These are phyloP conservation scores for Aspergillus ruber DNA, from an alignment of 2,329 filamentous ascomycete species.

Conservation along the genomic window DNA sequence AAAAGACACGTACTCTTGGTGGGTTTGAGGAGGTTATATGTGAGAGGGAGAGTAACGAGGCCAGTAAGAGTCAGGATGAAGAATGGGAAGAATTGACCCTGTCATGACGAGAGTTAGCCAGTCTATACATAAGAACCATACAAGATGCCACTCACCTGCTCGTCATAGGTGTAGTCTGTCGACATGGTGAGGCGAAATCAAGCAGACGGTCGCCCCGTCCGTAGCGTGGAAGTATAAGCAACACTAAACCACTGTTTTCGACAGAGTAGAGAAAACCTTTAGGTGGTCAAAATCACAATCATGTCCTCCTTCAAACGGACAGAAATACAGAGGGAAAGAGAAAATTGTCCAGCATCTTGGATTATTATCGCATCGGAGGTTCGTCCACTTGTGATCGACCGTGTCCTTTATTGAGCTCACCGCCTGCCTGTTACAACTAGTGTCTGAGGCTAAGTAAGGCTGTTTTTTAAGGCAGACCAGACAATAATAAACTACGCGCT, in stretches of 20 bases:
- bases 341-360: constrained; percentile 10
- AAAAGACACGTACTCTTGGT: constrained; percentile 52
- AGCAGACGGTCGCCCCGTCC: constrained; percentile 26
- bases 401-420: constrained; percentile 31
- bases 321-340: constrained; percentile 4
- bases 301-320: constrained; percentile 6
- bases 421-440: constrained; percentile 18
- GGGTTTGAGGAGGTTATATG: constrained; percentile 77
- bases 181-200: constrained; percentile 49
- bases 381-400: constrained; percentile 27
- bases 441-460: neutral
- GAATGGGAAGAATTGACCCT: constrained; percentile 98
- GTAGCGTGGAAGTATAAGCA: constrained; percentile 17
- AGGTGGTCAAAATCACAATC: constrained; percentile 3
- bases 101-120: constrained; percentile 1
- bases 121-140: neutral
- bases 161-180: constrained; percentile 98
- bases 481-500: too few species aligned
- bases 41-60: constrained; percentile 82
- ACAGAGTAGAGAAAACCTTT: neutral
- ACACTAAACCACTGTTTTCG: neutral
- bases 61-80: constrained; percentile 88
- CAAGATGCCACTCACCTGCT: constrained; percentile 54
- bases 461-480: neutral
- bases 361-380: constrained; percentile 16